A percentile compares a stretch with the other conserved stretches of the same genome.
These are phyloP conservation scores for Sporothrix phasma DNA, from an alignment of 2,329 filamentous ascomycete species.

Conservation along the genomic window DNA sequence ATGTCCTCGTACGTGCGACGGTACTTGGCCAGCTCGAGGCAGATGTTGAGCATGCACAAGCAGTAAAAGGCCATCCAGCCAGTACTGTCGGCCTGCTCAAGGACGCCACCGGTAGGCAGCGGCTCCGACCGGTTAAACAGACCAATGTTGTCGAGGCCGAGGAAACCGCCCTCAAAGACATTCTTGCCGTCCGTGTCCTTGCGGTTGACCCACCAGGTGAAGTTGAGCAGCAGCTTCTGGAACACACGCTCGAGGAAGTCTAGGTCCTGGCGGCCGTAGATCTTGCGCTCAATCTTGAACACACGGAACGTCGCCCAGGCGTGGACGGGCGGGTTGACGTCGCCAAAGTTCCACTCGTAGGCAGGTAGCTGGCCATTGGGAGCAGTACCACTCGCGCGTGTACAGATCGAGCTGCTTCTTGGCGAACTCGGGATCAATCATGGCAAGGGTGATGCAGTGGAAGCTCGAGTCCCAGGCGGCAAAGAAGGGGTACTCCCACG, in stretches of 20 bases:
- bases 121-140: conserved; percentile 96
- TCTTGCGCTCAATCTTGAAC: conserved; percentile 97
- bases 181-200: conserved; percentile 94
- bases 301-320: conserved; percentile 92
- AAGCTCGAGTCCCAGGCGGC: conserved; percentile 96
- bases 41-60: conserved; percentile 92
- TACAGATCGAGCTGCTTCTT: conserved; percentile 97
- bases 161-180: conserved; percentile 91
- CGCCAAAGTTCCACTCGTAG: conserved; percentile 94
- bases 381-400: conserved; percentile 95
- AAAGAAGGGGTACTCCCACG: conserved; percentile 98
- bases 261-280: conserved; percentile 88
- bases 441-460: conserved; percentile 88
- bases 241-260: conserved; percentile 95
- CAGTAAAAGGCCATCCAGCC: conserved; percentile 99
- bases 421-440: conserved; percentile 96
- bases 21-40: conserved; percentile 89
- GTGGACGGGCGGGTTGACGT: conserved; percentile 93
- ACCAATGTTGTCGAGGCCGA: conserved; percentile 94
- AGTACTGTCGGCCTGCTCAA: conserved; percentile 95
- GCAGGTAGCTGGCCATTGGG: conserved; percentile 91
- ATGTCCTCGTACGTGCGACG: conserved; percentile 93
- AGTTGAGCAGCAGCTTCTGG: conserved; percentile 90
- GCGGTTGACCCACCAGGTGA: conserved; percentile 98
- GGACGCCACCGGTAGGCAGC: conserved; percentile 79